Conservation (phyloP, 1,284 basidiomycete species). For the Rugosomyces carneus region DNA sequence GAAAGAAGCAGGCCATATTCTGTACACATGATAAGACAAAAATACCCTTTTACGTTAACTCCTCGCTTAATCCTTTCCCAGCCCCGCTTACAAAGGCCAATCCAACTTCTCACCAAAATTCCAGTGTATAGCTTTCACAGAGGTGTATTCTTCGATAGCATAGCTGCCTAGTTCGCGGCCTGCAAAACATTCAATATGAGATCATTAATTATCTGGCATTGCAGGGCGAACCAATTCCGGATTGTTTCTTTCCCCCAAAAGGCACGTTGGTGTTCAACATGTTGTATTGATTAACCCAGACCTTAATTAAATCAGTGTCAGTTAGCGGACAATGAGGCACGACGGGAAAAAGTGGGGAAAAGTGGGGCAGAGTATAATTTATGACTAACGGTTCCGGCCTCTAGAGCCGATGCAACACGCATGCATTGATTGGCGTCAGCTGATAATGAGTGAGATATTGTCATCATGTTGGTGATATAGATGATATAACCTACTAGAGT, state of each 20-base stretch:
- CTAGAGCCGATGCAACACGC: constrained; percentile 74
- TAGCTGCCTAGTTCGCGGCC: constrained; percentile 86
- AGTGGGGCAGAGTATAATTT: neutral
- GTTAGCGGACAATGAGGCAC: constrained; percentile 3
- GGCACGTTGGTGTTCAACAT: constrained; percentile 78
- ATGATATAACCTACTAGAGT: constrained; percentile 59
- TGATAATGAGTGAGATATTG: constrained; percentile 22
- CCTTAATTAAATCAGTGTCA: constrained; percentile 31
- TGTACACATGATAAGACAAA: neutral
- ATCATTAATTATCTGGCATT: neutral
- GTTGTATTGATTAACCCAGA: constrained; percentile 90
- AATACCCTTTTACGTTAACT: neutral
- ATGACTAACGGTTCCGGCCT: constrained; percentile 73
- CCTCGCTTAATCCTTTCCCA: neutral
- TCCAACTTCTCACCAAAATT: constrained; percentile 77
- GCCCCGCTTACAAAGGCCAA: constrained; percentile 59
- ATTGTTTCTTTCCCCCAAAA: constrained; percentile 88
- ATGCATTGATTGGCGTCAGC: constrained; percentile 85
- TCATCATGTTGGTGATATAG: neutral
- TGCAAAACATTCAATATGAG: constrained; percentile 23
- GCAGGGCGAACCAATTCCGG: constrained; percentile 39
- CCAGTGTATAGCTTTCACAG: constrained; percentile 84
- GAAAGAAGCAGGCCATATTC: neutral
- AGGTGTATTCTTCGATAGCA: constrained; percentile 75
- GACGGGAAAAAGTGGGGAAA: neutral